phyloP scores from a whole-genome alignment of 345 rosid species.

The Angophora floribunda region DNA sequence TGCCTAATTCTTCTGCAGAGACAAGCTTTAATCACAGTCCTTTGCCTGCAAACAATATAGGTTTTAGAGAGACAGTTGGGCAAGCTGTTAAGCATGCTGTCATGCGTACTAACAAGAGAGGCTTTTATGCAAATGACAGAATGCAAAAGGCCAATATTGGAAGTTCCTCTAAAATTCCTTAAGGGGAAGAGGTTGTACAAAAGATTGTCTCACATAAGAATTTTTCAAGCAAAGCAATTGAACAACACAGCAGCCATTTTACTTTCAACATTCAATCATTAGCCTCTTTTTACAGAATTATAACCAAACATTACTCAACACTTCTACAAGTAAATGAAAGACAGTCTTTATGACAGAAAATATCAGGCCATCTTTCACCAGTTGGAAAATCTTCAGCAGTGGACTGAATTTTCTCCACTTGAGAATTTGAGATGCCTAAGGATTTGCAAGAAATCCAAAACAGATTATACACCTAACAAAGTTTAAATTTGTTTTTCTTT shows the following conservation, averaged over 20 bases:
- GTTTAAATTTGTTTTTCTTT: not conserved
- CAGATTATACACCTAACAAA: not conserved
- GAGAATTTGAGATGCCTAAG: not conserved
- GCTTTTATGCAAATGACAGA: constrained; percentile 18
- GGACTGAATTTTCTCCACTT: not conserved
- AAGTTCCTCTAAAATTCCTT: constrained; percentile 9
- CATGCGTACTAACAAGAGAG: constrained; percentile 14
- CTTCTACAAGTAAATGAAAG: too few relatives aligned
- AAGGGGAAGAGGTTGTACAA: too few relatives aligned
- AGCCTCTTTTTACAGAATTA: too few relatives aligned
- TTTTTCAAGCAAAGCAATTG: too few relatives aligned
- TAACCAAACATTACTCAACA: too few relatives aligned
- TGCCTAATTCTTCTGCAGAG: constrained; percentile 55
- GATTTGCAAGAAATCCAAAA: not conserved
- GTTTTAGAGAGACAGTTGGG: constrained; percentile 30
- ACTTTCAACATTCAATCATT: too few relatives aligned
- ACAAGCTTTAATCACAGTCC: constrained; percentile 60
- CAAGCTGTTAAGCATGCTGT: constrained; percentile 20
- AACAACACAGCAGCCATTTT: too few relatives aligned
- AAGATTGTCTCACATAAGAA: too few relatives aligned
- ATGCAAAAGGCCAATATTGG: constrained; percentile 24
- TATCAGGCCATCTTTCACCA: too few relatives aligned
- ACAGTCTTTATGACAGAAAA: too few relatives aligned
- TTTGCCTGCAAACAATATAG: constrained; percentile 5
- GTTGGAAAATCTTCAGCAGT: too few relatives aligned